phyloP scores from a whole-genome alignment of 805 yeast genomes.

The Lachancea dasiensis region DNA sequence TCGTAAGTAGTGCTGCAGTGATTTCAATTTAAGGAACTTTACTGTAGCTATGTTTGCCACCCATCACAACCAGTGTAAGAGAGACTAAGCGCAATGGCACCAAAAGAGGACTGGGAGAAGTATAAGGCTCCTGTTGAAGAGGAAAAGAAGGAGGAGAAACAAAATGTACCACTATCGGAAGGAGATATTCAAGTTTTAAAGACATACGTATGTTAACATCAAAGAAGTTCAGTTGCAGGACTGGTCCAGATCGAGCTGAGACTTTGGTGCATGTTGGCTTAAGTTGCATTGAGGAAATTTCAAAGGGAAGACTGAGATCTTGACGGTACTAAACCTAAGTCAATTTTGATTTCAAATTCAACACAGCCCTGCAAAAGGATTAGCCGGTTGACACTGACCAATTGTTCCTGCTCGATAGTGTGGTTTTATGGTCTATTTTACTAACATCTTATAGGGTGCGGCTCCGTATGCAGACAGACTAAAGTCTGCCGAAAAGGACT shows the following conservation, averaged over 20 bases:
- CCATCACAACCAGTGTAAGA: constrained; percentile 7
- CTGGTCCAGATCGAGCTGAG: too few species aligned
- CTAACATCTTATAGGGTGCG: constrained; percentile 50
- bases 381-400: too few species aligned
- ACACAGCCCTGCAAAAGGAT: too few species aligned
- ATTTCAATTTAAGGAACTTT: constrained; percentile 1
- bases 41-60: constrained; percentile 14
- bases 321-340: too few species aligned
- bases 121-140: constrained; percentile 82
- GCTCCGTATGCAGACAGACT: constrained; percentile 88
- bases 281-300: too few species aligned
- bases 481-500: constrained; percentile 79
- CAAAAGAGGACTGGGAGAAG: constrained; percentile 98
- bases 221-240: not conserved
- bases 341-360: too few species aligned
- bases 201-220: constrained; percentile 52
- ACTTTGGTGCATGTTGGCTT: too few species aligned
- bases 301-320: too few species aligned
- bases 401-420: too few species aligned
- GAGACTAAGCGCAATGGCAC: constrained; percentile 57
- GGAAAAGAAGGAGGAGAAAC: constrained; percentile 53
- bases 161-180: constrained; percentile 82
- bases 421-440: too few species aligned
- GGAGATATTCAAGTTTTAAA: constrained; percentile 96
- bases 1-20: not conserved